Conservation (phyloP, 75 land plant genomes). For the Cupressus sempervirens region DNA sequence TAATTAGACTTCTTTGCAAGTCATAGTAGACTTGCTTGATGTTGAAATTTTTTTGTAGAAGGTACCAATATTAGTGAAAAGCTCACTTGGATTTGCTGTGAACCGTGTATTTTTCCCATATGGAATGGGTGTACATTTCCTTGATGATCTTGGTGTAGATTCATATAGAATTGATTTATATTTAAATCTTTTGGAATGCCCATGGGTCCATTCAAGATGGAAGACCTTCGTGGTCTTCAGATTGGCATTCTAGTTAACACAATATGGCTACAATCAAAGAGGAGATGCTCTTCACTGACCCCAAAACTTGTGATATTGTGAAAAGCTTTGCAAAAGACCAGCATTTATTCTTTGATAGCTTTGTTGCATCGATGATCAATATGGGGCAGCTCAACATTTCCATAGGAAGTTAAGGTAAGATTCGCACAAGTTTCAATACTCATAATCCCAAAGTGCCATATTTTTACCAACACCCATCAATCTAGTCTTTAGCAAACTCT, state of each 20-base stretch:
- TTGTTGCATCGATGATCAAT: constrained; percentile 13
- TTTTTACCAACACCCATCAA: too few relatives aligned
- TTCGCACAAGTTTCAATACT: constrained; percentile 10
- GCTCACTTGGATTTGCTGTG: constrained; percentile 45
- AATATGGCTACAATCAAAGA: too few relatives aligned
- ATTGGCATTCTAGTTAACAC: too few relatives aligned
- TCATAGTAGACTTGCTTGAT: constrained; percentile 35
- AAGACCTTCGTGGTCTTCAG: too few relatives aligned
- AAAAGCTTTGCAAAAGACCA: not conserved
- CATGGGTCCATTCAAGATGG: constrained; percentile 53
- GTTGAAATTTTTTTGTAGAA: constrained; percentile 39
- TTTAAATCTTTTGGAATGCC: constrained; percentile 49
- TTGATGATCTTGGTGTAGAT: constrained; percentile 38
- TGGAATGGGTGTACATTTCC: constrained; percentile 25
- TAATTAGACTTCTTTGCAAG: constrained; percentile 40
- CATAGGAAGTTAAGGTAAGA: constrained; percentile 8
- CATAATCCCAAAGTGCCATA: not conserved
- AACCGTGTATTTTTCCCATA: constrained; percentile 49
- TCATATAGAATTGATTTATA: constrained; percentile 30
- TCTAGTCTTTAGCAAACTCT: too few relatives aligned
- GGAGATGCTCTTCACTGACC: not conserved
- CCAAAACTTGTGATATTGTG: not conserved
- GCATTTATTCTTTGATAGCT: constrained; percentile 3
- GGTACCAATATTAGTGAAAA: constrained; percentile 38
- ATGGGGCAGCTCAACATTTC: constrained; percentile 20